Evolutionary conservation across 129 eudicot genomes (phyloP).

Genomic region (Sambucus nigra): DNA sequence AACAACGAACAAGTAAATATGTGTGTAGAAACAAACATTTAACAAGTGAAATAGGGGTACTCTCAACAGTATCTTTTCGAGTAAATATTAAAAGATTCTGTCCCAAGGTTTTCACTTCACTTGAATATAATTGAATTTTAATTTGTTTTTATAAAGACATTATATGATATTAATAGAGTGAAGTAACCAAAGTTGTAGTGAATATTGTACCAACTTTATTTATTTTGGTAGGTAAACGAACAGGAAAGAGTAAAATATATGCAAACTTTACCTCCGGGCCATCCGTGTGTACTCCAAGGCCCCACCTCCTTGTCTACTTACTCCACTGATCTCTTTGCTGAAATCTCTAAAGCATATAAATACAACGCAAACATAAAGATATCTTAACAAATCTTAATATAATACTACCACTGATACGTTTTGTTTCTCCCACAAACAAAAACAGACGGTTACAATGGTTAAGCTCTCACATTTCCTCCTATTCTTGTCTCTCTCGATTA

Average conservation of each 20-base stretch:
- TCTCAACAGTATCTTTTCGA: too few relatives aligned
- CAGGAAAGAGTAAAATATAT: too few relatives aligned
- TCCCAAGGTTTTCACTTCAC: too few relatives aligned
- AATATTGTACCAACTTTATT: too few relatives aligned
- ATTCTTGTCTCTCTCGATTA: constrained; percentile 5
- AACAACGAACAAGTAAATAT: not conserved
- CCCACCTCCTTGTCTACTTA: not conserved
- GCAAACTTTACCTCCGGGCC: not conserved
- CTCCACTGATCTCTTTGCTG: not conserved
- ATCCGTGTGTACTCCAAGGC: not conserved
- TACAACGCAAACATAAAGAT: not conserved
- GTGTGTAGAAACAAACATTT: not conserved
- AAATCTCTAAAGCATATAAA: not conserved
- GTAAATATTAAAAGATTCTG: too few relatives aligned
- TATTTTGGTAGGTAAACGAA: too few relatives aligned
- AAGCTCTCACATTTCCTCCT: not conserved
- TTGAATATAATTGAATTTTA: too few relatives aligned
- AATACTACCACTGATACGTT: not conserved
- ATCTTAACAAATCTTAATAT: not conserved
- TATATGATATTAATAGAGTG: too few relatives aligned
- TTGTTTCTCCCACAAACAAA: not conserved
- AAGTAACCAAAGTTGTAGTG: too few relatives aligned
- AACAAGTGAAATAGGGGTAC: too few relatives aligned
- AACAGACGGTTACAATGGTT: constrained; percentile 14
- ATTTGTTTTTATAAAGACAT: too few relatives aligned